These are phyloP conservation scores for Colletotrichum theobromicola DNA, from an alignment of 2,329 filamentous ascomycete species.

Conservation along the genomic window DNA sequence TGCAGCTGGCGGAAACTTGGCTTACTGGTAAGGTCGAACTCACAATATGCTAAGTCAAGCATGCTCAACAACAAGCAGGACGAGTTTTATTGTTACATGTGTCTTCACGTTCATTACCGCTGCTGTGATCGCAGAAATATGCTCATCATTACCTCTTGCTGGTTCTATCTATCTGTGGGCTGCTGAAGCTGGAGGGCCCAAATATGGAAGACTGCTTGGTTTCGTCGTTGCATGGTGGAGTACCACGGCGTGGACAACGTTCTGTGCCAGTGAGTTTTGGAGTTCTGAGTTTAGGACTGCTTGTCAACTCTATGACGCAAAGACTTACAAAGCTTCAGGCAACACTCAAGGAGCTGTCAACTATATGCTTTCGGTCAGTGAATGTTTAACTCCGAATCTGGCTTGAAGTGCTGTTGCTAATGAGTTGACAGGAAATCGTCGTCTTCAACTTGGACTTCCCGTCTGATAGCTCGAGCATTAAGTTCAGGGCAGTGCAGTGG, in stretches of 20 bases:
- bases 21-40: slow-evolving; percentile 54
- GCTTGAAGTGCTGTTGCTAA: not conserved
- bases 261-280: slow-evolving; percentile 49
- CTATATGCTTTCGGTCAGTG: slow-evolving; percentile 55
- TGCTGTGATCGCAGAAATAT: slow-evolving; percentile 64
- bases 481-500: slow-evolving; percentile 67
- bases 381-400: not conserved
- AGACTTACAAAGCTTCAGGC: slow-evolving; percentile 28
- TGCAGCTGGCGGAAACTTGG: slow-evolving; percentile 63
- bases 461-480: slow-evolving; percentile 55
- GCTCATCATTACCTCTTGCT: slow-evolving; percentile 62
- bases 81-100: slow-evolving; percentile 63
- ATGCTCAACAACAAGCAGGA: slow-evolving; percentile 41
- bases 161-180: slow-evolving; percentile 68
- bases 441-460: slow-evolving; percentile 63
- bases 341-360: slow-evolving; percentile 57
- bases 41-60: not conserved
- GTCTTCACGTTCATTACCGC: slow-evolving; percentile 67
- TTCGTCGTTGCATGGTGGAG: slow-evolving; percentile 71
- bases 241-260: slow-evolving; percentile 66
- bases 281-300: accelerated
- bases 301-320: not conserved
- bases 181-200: slow-evolving; percentile 61
- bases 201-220: slow-evolving; percentile 60
- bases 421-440: slow-evolving; percentile 51